Percentiles rank a stretch among this genome's conserved stretches.
These are phyloP conservation scores for Linum tenue DNA, from an alignment of 345 rosid species.

Conservation along the genomic window DNA sequence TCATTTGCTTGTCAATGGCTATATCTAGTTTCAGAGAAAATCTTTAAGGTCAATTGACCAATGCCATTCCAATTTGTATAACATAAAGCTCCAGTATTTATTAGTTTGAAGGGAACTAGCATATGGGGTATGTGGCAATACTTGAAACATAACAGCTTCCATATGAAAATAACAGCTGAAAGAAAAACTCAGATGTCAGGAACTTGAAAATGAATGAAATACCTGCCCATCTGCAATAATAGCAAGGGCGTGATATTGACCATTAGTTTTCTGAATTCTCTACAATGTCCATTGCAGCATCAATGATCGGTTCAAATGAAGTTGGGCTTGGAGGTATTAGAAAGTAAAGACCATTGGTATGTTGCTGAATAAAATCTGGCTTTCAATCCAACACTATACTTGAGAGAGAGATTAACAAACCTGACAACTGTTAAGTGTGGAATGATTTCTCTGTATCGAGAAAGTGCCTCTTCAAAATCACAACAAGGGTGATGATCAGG, in stretches of 20 bases:
- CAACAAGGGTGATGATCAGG: conserved; percentile 48
- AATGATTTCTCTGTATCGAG: conserved; percentile 67
- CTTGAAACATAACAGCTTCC: no score
- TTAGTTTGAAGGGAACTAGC: no score
- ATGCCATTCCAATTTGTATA: no score
- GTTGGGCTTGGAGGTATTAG: conserved; percentile 58
- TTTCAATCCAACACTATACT: background rate
- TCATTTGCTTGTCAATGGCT: background rate
- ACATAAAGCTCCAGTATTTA: no score
- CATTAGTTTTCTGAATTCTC: conserved; percentile 49
- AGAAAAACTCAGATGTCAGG: no score
- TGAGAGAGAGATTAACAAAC: conserved; percentile 25
- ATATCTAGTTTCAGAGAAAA: no score
- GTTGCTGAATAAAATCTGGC: background rate
- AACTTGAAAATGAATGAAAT: background rate
- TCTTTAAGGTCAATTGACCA: no score
- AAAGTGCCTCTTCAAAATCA: conserved; percentile 71
- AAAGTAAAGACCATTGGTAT: conserved; percentile 1
- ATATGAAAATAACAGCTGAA: background rate
- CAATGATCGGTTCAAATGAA: conserved; percentile 81
- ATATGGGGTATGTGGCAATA: no score
- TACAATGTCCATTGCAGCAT: conserved; percentile 81
- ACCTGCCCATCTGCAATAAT: conserved; percentile 96
- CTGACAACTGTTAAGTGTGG: conserved; percentile 68
- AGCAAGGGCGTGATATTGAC: conserved; percentile 85